Base-by-base conservation (phyloP, 345 rosid genomes). In the Aquilaria malaccensis region DNA sequence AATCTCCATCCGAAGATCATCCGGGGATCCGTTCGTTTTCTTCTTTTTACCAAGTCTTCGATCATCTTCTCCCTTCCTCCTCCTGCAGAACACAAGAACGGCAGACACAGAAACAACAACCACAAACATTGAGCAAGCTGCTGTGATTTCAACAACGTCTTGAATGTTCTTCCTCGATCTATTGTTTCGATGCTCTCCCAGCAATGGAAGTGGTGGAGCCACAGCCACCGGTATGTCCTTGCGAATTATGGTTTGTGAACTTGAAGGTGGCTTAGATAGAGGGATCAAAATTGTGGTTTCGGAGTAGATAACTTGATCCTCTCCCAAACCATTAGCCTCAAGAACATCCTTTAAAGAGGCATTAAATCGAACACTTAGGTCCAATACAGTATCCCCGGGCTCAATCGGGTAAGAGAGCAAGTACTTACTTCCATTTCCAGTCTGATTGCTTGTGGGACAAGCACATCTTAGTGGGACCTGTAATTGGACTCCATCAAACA, bases 391-490 rank as follows among this genome's bases (percentile, higher is more conserved):
- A 30, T 76, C 80, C 14, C 41, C 62, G 30, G 41, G 11, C 55
- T 13, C 57, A n/a, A 81, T 32, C 12, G 77, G 63, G 63, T 63
- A 81, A 43, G 83, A 62, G 52, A 79, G 61, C 9, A 81, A 52
- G 60, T 69, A 79, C 43, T 60, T 72, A 7, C 65, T 63, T 32
- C 80, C 81, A 9, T 31, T 56, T 9, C 0, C 22, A 10, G 61
- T 50, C 29, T 79, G 86, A 52, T 67, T 41, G 45, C 14, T 31
- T 2, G 86, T 70, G 3, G 80, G 81, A 68, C 83, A 82, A 63
- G 86, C 83, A 64, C 83, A 82, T 52, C 78, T 72, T 45, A 74
- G 81, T 2, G 80, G 79, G 4, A 79, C 72, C 41, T 54, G 62
- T 52, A 82, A 54, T 55, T 57, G 58, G 32, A 46, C 2, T 29